phyloP scores from a whole-genome alignment of 148 eudicot species.

The Chenopodium formosanum region DNA sequence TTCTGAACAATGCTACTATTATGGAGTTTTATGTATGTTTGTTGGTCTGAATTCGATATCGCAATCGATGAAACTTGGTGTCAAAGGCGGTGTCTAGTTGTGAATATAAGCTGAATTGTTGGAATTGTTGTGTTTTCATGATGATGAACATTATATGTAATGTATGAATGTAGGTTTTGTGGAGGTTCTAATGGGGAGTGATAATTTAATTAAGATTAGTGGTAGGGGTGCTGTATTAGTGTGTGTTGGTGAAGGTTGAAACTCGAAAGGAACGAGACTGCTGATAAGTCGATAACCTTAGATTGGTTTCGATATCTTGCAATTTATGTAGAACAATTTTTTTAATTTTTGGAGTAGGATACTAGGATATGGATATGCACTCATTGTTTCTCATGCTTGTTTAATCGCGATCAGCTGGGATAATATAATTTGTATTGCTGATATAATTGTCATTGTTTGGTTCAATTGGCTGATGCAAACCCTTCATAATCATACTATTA shows the following conservation, averaged over 20 bases:
- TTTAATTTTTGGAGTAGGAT: not conserved
- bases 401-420: not conserved
- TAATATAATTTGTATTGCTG: constrained; percentile 1
- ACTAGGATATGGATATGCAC: not conserved
- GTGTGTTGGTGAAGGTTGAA: not conserved
- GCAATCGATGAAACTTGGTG: not conserved
- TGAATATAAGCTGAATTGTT: too few species aligned
- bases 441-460: not conserved
- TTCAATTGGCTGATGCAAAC: not conserved
- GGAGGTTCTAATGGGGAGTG: not conserved
- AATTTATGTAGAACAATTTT: not conserved
- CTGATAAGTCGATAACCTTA: not conserved
- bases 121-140: not conserved
- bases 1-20: not conserved
- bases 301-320: not conserved
- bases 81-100: too few species aligned
- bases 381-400: not conserved
- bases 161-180: not conserved
- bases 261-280: not conserved
- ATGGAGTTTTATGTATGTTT: not conserved
- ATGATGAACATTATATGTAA: not conserved
- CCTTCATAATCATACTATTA: not conserved
- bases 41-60: not conserved
- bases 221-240: not conserved
- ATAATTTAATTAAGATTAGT: not conserved